Percentiles rank a stretch among this genome's conserved stretches.
These are phyloP conservation scores for Dothistroma septosporum DNA, from an alignment of 2,329 filamentous ascomycete species.

Conservation along the genomic window DNA sequence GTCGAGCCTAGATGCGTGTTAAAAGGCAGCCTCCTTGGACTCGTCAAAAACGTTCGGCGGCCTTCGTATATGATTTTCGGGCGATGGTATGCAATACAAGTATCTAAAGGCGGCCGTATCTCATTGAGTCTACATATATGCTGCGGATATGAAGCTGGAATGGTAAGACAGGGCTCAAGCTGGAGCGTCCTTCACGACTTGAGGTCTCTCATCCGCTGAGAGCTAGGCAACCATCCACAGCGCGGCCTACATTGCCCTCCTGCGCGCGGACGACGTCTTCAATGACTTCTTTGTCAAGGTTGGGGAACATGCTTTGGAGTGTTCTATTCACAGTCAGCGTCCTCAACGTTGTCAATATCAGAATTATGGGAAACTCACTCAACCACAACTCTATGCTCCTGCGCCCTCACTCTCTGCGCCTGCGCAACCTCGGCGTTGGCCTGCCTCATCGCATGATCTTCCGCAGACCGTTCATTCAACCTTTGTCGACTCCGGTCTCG, in stretches of 20 bases:
- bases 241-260: conserved; percentile 62
- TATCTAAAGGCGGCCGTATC: too few relatives aligned
- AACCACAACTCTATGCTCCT: conserved; percentile 85
- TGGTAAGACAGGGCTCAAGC: too few relatives aligned
- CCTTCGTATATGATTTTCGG: too few relatives aligned
- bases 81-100: too few relatives aligned
- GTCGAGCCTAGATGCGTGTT: too few relatives aligned
- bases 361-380: conserved; percentile 48
- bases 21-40: too few relatives aligned
- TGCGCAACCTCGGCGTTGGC: conserved; percentile 87
- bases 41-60: too few relatives aligned
- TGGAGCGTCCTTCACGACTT: too few relatives aligned
- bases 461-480: conserved; percentile 56
- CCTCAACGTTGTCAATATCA: background rate
- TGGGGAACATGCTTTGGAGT: conserved; percentile 92
- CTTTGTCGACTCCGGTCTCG: conserved; percentile 35
- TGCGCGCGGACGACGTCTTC: conserved; percentile 96
- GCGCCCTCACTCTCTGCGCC: conserved; percentile 72
- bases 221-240: conserved; percentile 48
- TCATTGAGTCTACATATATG: too few relatives aligned
- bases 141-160: too few relatives aligned
- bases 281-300: conserved; percentile 88
- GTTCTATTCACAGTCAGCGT: conserved; percentile 49
- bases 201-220: conserved; percentile 31
- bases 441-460: conserved; percentile 85